Base-by-base conservation (phyloP, 768 basidiomycete species). In the Lentinula guzmanii region DNA sequence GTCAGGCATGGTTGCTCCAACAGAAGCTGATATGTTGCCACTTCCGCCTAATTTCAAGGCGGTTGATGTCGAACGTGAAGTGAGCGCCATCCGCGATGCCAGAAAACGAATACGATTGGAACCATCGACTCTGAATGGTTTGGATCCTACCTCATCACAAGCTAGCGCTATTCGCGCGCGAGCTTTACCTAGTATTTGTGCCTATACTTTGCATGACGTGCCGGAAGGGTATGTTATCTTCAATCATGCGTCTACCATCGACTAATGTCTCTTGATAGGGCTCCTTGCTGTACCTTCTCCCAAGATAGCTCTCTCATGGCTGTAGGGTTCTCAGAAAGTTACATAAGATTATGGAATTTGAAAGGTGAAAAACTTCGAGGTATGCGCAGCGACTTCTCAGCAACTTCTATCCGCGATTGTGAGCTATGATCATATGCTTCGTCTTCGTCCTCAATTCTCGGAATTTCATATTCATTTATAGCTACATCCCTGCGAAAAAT, bases 241-340 rank as follows among this genome's bases (percentile, higher is more conserved):
- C 45, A 1, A 55, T 21, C 33, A n/a, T 28, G 5, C 24, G 18
- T 59, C 48, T 51, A 31, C 50, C 50, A 48, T 31, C 33, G n/a
- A 8, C 43, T 46, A 15, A 9, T 51, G 37, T 45, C 58, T 35
- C n/a, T 43, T 15, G 16, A 28, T 35, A 61, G 63, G 7, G 59
- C 89, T 2, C 90, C 95, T 5, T 93, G 90, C 67, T 87, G 87
- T 61, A 84, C 87, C 16, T 98, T 98, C 69, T 98, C 97, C 33
- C 82, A 82, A 43, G 97, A 99, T 72, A 89, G 89, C 0, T 90
- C 95, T 7, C 73, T 98, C 10, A 86, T 99, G 85, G 97, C 96
- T 1, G 91, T 90, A 50, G 97, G 97, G 3, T 98, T 97, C 70
- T 84, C 92, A 28, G 95, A 99, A 74, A 98, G 95, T 68, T 95